Evolutionary conservation across 2,329 filamentous ascomycete species (phyloP).

Genomic region (Aspergillus novoparasiticus): DNA sequence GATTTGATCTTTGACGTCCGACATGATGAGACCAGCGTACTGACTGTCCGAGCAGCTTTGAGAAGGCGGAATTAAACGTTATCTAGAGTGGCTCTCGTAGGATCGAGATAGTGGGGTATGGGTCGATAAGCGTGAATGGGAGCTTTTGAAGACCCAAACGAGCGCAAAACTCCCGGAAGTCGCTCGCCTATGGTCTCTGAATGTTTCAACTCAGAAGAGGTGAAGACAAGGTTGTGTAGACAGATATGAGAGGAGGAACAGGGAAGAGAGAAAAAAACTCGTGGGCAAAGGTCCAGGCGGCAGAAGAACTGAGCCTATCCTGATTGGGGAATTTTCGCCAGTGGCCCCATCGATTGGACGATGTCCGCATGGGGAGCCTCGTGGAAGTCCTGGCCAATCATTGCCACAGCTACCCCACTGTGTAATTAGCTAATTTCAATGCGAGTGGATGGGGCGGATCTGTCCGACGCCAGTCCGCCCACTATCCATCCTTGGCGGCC

Average conservation of each 20-base stretch:
- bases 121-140: constrained; percentile 27
- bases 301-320: constrained; percentile 11
- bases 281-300: constrained; percentile 5
- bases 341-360: background rate
- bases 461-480: background rate
- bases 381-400: constrained; percentile 9
- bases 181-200: constrained; percentile 45
- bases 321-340: constrained; percentile 10
- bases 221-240: constrained; percentile 4
- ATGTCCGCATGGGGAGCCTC: background rate
- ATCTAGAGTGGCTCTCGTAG: background rate
- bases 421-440: background rate
- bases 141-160: constrained; percentile 51
- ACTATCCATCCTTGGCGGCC: background rate
- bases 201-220: constrained; percentile 3
- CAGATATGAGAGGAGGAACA: constrained; percentile 10
- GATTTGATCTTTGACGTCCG: constrained; percentile 29
- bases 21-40: constrained; percentile 23
- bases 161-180: constrained; percentile 63
- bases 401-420: background rate
- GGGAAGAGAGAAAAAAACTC: constrained; percentile 14
- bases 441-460: background rate
- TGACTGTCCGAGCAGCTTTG: background rate
- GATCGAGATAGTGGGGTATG: constrained; percentile 5
- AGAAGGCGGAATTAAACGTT: background rate